Conservation (phyloP, 345 rosid genomes). For the Brassica incana region DNA sequence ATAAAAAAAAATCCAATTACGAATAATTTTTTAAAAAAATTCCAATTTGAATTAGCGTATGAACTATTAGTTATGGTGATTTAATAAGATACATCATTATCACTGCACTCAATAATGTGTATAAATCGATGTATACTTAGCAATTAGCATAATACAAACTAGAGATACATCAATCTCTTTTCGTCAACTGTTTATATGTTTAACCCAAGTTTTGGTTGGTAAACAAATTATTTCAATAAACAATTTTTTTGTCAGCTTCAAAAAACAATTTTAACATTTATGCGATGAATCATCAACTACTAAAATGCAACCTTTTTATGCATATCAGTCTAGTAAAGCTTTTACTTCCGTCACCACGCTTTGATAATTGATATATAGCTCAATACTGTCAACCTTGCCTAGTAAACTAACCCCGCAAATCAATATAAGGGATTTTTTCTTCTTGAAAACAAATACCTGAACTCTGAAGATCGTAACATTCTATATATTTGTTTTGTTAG, state of each 20-base stretch:
- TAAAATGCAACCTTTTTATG: background rate
- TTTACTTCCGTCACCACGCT: background rate
- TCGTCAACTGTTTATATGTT: background rate
- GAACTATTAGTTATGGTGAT: background rate
- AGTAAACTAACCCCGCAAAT: background rate
- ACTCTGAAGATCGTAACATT: background rate
- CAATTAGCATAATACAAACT: background rate
- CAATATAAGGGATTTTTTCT: background rate
- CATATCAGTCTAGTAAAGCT: background rate
- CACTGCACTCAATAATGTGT: background rate
- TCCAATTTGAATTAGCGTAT: background rate
- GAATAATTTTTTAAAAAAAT: too few species aligned
- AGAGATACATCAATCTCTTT: background rate
- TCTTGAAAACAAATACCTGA: background rate
- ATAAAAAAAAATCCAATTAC: background rate
- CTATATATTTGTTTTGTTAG: background rate
- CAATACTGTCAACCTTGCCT: background rate
- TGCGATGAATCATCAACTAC: background rate
- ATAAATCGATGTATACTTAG: too few species aligned
- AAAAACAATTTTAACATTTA: background rate
- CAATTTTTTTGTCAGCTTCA: too few species aligned
- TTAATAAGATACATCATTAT: background rate
- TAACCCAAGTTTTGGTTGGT: too few species aligned
- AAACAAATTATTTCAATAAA: too few species aligned
- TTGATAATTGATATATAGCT: background rate